A percentile compares a stretch with the other conserved stretches of the same genome.
These are phyloP conservation scores for Lactifluus echinatus DNA, from an alignment of 768 basidiomycete species.

Conservation along the genomic window DNA sequence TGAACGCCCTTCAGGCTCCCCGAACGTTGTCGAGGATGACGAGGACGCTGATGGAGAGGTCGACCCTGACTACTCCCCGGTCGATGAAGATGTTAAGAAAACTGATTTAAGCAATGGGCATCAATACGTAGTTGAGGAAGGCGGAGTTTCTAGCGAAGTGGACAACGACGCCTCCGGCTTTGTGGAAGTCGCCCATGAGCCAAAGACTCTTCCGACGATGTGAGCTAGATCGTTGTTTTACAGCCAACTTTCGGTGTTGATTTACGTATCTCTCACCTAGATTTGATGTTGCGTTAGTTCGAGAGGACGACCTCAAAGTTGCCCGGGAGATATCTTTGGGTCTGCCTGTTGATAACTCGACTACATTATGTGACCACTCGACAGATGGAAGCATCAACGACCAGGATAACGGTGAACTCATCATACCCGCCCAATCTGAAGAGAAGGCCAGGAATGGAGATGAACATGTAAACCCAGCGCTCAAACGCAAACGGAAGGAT, in stretches of 20 bases:
- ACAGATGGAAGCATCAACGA: neutral
- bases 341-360: neutral
- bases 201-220: neutral
- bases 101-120: neutral
- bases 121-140: neutral
- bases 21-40: neutral
- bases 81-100: neutral
- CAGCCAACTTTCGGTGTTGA: neutral
- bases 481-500: slow-evolving; percentile 25
- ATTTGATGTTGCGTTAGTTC: neutral
- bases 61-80: slow-evolving; percentile 17
- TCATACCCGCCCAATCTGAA: neutral
- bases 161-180: neutral
- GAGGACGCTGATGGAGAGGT: slow-evolving; percentile 20
- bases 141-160: neutral
- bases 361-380: neutral
- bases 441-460: neutral
- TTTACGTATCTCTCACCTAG: neutral
- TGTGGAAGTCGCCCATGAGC: neutral
- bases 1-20: neutral
- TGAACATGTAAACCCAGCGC: neutral
- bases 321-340: neutral
- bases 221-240: neutral
- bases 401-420: neutral
- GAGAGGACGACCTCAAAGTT: neutral